Base-by-base conservation (phyloP, 2,329 filamentous ascomycete genomes). In the Calonectria leucothoes region DNA sequence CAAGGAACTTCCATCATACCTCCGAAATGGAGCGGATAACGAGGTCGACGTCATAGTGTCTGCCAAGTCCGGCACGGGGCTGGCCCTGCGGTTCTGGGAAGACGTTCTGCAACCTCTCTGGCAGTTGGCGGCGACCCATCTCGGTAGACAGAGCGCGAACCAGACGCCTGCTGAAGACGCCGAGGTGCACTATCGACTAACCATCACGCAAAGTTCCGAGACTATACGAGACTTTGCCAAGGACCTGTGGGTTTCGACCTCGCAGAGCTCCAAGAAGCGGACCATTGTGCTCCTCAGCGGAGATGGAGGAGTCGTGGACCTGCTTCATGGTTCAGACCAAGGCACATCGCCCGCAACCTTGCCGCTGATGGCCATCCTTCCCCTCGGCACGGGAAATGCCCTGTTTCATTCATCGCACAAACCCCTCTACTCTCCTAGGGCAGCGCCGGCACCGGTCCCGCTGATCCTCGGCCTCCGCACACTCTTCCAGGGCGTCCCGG, bases 291-390 rank as follows among this genome's bases (percentile, higher is more conserved):
- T 98, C 15, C 88, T 98, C 6, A 96, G 94, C 63, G 96, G 96
- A 8, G 96, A 98, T 82, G 96, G 96, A 17, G 96, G 95, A 7
- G 84, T 98, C 2, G 90, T 95, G 23, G 96, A 98, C 78, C 87
- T 97, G 1, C 87, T 98, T 72, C 97, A 98, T 81, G 90, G 90
- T 3, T 87, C 83, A 31, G 81, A 83, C 14, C 76, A 81, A 31
- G 76, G 77, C 0, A 67, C 72, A 1, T 48, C 68, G 2, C 72
- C 71, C 17, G 49, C 69, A 0, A 45, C 74, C 0, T 78, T 81
- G 6, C 89, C 90, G 0, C 83, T 87, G 3, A 81, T 93, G 37
- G 87, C 86, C 0, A 81, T 92, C 17, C 82, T 93, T 20, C 92
- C 92, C 1, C 86, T 93, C 0, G 92, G 92, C 15, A 93, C 92